Base-by-base conservation (phyloP, 805 yeast genomes). In the Wickerhamiella qilinensis region DNA sequence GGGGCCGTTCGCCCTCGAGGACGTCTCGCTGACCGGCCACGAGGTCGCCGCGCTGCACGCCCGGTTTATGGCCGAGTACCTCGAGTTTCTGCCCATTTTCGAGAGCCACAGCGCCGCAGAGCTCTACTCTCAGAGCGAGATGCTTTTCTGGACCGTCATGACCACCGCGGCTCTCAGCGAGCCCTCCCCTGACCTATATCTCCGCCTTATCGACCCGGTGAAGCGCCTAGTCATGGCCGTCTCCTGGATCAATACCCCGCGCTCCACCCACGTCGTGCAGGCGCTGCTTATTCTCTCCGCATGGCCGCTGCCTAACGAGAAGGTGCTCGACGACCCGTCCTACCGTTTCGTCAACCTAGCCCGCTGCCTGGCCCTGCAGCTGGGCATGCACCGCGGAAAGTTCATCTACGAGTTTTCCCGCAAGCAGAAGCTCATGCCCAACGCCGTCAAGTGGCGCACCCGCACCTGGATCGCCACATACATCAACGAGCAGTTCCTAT, bases 301-400 rank as follows among this genome's bases (percentile, higher is more conserved):
- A 14, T 86, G 96, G 96, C 95, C 95, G 0, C 57, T 86, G 33
- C 96, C 96, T 0, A 85, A 85, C 51, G 86, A 81, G 52, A 86
- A 85, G 52, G 88, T 86, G 16, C 63, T 86, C 42, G 96, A 86
- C 58, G 96, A 86, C 54, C 78, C 91, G 53, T 79, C 93, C 2
- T 85, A 83, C 51, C 66, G 96, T 51, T 86, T 84, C 57, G 75
- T 82, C 15, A 93, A 93, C 0, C 63, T 86, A 33, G 95, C 95
- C 1, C 83, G 84, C 47, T 75, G 77, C 42, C 62, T 86, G 37
- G 82, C 93, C 0, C 70, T 79, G 46, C 96, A 86, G 55, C 60
- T 86, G 27, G 96, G 96, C 9, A 64, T 86, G 43, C 96, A 86
- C 57, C 64, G 95, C 46, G 96, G 95, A 20, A 81, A 80, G 54